These are phyloP conservation scores for Dictyostelium purpureum DNA, from an alignment of 78 protist species.

Conservation along the genomic window DNA sequence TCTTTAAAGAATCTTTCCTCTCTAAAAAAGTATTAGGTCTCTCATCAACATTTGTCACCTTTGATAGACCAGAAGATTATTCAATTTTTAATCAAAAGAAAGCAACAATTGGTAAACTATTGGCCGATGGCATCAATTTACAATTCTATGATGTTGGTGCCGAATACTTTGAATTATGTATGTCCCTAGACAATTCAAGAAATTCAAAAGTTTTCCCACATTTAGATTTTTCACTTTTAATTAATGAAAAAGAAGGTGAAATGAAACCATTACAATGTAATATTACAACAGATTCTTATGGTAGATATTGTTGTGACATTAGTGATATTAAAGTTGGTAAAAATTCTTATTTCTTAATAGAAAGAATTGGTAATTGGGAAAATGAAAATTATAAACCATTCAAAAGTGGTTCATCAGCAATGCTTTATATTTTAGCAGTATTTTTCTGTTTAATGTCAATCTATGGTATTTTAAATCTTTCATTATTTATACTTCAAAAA, in stretches of 20 bases:
- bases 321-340: neutral
- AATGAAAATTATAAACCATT: neutral
- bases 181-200: neutral
- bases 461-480: slow-evolving; percentile 1
- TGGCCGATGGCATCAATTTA: slow-evolving; percentile 26
- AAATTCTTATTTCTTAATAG: slow-evolving; percentile 10
- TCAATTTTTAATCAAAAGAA: slow-evolving; percentile 9
- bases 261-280: slow-evolving; percentile 31
- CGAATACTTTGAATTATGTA: neutral
- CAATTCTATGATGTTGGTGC: slow-evolving; percentile 3
- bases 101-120: slow-evolving; percentile 23
- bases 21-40: slow-evolving; percentile 3
- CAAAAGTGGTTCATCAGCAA: neutral
- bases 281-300: neutral
- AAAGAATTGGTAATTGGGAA: slow-evolving; percentile 27
- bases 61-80: slow-evolving; percentile 16
- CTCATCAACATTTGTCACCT: slow-evolving; percentile 23
- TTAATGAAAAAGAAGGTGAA: neutral
- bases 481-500: neutral
- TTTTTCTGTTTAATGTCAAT: neutral
- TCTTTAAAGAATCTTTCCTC: slow-evolving; percentile 4
- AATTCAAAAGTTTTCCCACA: neutral
- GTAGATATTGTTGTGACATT: slow-evolving; percentile 33
- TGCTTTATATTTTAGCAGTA: slow-evolving; percentile 22
- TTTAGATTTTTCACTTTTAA: slow-evolving; percentile 14